Base-by-base conservation (phyloP, 805 yeast species). In the Kregervanrija fluxuum region DNA sequence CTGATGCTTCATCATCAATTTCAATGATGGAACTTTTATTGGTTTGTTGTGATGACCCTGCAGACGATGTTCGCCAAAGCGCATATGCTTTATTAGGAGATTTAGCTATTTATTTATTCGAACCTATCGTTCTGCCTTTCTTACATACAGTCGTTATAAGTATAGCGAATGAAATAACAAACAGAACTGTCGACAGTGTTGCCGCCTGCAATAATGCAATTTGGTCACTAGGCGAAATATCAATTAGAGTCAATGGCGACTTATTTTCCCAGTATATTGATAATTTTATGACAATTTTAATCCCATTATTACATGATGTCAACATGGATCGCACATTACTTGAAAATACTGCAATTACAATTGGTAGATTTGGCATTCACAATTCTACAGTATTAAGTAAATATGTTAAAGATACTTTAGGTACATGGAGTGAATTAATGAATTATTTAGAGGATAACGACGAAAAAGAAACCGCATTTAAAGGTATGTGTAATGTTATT, bases 81-180 rank as follows among this genome's bases (percentile, higher is more conserved):
- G 87, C 91, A 0, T 88, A 81, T 66, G 97, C 98, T 0, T 67
- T 93, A 31, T 59, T 91, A 13, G 99, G 99, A 28, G 99, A 93
- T 63, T 71, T 93, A 62, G 85, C 90, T 9, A 87, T 81, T 50
- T 73, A 62, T 60, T 67, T 77, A 30, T 54, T 71, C 54, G 69
- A 70, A 44, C 54, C 68, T 35, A 62, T 77, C 16, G 72, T 78
- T 13, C 65, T 52, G 33, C 79, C 80, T 8, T 64, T 65, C 49
- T 55, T 79, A 47, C 70, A 71, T 50, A 73, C 74, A 38, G 66
- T 86, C 15, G 65, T 88, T 49, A 69, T 78, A n/a, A 73, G 79
- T 47, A 79, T 89, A 49, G 80, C 84, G 4, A 75, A 75, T 47
- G 95, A 85, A 61, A 73, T 85, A 53, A 74, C 78, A 51, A 69